These are phyloP conservation scores for Tricholoma saponaceum DNA, from an alignment of 768 basidiomycete species.

Conservation along the genomic window DNA sequence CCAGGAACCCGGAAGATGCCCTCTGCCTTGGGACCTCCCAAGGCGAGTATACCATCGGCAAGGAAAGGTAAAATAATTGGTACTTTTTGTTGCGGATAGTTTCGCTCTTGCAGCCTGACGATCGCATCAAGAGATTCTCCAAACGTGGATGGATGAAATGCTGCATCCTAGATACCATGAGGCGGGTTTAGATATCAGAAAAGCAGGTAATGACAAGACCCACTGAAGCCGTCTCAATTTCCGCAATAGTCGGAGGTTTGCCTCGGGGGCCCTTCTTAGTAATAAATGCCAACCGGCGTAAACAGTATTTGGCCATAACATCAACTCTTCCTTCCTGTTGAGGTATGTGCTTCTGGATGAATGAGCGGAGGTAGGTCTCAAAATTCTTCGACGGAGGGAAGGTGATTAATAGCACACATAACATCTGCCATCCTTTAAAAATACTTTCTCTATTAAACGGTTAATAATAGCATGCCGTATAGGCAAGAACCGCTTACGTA, in stretches of 20 bases:
- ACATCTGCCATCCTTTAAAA: constrained; percentile 90
- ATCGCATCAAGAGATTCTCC: constrained; percentile 86
- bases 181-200: constrained; percentile 2
- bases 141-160: constrained; percentile 93
- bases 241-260: constrained; percentile 73
- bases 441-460: constrained; percentile 58
- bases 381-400: constrained; percentile 95
- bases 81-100: constrained; percentile 79
- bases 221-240: constrained; percentile 90
- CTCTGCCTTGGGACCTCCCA: constrained; percentile 80
- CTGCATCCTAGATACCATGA: constrained; percentile 61
- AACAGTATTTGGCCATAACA: constrained; percentile 87
- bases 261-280: constrained; percentile 84
- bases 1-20: constrained; percentile 95
- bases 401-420: constrained; percentile 86
- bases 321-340: constrained; percentile 77
- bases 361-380: constrained; percentile 77
- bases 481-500: constrained; percentile 45
- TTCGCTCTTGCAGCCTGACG: constrained; percentile 78
- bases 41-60: constrained; percentile 84
- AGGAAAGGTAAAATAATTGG: constrained; percentile 95
- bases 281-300: constrained; percentile 72
- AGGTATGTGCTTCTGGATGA: constrained; percentile 65
- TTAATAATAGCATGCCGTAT: constrained; percentile 2
- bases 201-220: constrained; percentile 18